A percentile compares a stretch with the other conserved stretches of the same genome.
phyloP scores from a whole-genome alignment of 768 basidiomycete genomes.

The Podaxis rugospora region DNA sequence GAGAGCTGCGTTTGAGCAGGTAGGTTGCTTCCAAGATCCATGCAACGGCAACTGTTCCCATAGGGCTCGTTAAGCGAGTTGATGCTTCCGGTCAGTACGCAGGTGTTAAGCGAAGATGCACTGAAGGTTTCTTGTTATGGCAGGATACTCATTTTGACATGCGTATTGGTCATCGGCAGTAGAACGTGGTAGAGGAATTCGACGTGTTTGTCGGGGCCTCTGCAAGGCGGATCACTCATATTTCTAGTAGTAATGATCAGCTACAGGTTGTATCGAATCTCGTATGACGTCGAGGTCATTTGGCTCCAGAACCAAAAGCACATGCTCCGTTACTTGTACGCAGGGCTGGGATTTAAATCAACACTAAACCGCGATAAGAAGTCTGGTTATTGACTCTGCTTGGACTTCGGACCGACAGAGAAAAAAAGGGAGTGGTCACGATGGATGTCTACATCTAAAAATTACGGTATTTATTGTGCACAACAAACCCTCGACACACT shows the following conservation, averaged over 20 bases:
- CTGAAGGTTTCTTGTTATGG: conserved; percentile 1
- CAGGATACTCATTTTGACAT: neutral
- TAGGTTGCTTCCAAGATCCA: neutral
- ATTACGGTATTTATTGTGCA: neutral
- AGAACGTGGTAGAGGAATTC: conserved; percentile 2
- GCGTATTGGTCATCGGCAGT: conserved; percentile 7
- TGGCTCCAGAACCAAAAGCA: neutral
- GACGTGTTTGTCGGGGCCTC: neutral
- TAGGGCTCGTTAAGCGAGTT: conserved; percentile 5
- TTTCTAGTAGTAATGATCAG: neutral
- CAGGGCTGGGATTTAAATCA: neutral
- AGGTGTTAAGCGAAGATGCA: conserved; percentile 7
- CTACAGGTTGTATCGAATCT: neutral
- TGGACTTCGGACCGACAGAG: neutral
- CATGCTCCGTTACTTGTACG: conserved; percentile 6
- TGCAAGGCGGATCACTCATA: conserved; percentile 6
- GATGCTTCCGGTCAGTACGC: conserved; percentile 8
- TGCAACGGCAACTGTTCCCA: conserved; percentile 2
- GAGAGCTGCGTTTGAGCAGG: neutral
- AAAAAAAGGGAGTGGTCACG: neutral
- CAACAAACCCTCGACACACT: neutral
- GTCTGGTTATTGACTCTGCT: neutral
- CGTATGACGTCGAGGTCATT: conserved; percentile 3
- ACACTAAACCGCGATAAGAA: neutral
- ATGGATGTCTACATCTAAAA: neutral